These are phyloP conservation scores for Ascomycota sp. DNA, from an alignment of 2,329 filamentous ascomycete genomes.

Conservation along the genomic window DNA sequence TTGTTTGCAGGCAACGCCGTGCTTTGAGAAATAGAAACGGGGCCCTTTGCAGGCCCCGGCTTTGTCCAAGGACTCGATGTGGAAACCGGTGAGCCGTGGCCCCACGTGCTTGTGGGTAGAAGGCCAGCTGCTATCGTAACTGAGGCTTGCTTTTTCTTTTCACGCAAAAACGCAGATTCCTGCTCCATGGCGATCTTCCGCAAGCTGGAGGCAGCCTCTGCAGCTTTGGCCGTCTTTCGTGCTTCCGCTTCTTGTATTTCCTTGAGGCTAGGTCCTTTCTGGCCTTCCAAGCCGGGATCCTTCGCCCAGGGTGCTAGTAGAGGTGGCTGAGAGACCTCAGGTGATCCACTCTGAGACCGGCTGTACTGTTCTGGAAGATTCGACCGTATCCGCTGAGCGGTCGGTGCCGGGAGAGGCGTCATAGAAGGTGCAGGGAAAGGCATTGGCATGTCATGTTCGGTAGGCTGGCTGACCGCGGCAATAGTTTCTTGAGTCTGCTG, in stretches of 20 bases:
- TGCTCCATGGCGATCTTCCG: conserved; percentile 65
- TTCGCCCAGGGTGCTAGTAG: conserved; percentile 92
- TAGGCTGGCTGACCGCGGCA: conserved; percentile 24
- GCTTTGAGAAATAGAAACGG: conserved; percentile 6
- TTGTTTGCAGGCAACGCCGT: conserved; percentile 26
- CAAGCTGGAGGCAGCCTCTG: conserved; percentile 58
- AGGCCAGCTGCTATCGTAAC: conserved; percentile 54
- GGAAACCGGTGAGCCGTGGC: conserved; percentile 51
- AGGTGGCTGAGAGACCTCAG: conserved; percentile 36
- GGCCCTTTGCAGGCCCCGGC: conserved; percentile 27
- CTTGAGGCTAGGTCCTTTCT: conserved; percentile 78
- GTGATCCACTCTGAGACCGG: conserved; percentile 61
- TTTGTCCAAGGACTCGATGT: conserved; percentile 50
- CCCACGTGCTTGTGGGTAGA: conserved; percentile 80
- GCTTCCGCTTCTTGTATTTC: conserved; percentile 95
- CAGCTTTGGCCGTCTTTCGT: conserved; percentile 73
- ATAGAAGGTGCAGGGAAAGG: conserved; percentile 51
- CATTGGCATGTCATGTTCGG: conserved; percentile 47
- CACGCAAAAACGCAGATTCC: conserved; percentile 40
- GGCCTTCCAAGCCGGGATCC: conserved; percentile 46
- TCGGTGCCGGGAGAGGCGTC: conserved; percentile 72
- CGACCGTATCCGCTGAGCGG: conserved; percentile 65
- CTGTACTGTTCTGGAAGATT: conserved; percentile 59
- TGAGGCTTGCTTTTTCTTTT: conserved; percentile 30
- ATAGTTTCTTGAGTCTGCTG: conserved; percentile 46